phyloP scores from a whole-genome alignment of 257 asterid genomes.

The Avicennia marina region DNA sequence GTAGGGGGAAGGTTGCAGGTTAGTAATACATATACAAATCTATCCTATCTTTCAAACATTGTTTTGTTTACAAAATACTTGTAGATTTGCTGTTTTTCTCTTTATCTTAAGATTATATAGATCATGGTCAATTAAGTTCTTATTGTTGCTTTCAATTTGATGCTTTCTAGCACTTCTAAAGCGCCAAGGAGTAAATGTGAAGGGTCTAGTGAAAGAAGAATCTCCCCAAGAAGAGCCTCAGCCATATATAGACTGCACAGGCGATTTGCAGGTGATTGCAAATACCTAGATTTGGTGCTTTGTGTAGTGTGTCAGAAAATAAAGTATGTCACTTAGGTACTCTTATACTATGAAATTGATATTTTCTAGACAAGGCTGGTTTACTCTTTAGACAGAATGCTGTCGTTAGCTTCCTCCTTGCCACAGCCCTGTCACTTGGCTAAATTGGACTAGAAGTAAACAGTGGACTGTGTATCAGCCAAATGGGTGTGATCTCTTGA shows the following conservation, averaged over 20 bases:
- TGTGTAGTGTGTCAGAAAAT: slow-evolving; percentile 6
- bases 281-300: slow-evolving; percentile 9
- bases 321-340: not conserved
- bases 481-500: too few relatives aligned
- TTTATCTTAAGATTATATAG: too few relatives aligned
- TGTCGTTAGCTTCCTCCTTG: too few relatives aligned
- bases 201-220: slow-evolving; percentile 83
- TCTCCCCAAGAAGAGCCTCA: slow-evolving; percentile 83
- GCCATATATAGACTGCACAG: slow-evolving; percentile 87
- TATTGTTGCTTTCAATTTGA: slow-evolving; percentile 15
- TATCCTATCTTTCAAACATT: not conserved
- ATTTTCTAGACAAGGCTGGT: slow-evolving; percentile 1
- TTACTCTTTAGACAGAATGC: not conserved
- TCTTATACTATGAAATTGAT: not conserved
- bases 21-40: slow-evolving; percentile 18
- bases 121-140: too few relatives aligned
- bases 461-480: too few relatives aligned
- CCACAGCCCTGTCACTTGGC: too few relatives aligned
- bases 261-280: slow-evolving; percentile 78
- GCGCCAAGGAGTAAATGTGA: slow-evolving; percentile 94
- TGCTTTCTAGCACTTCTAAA: slow-evolving; percentile 69
- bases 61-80: not conserved
- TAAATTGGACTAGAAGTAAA: too few relatives aligned
- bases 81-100: too few relatives aligned
- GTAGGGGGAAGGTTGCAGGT: slow-evolving; percentile 93